Percentiles rank a stretch among this genome's conserved stretches.
Evolutionary conservation across 2,329 filamentous ascomycete genomes (phyloP).

Genomic region (Xylaria polymorpha): DNA sequence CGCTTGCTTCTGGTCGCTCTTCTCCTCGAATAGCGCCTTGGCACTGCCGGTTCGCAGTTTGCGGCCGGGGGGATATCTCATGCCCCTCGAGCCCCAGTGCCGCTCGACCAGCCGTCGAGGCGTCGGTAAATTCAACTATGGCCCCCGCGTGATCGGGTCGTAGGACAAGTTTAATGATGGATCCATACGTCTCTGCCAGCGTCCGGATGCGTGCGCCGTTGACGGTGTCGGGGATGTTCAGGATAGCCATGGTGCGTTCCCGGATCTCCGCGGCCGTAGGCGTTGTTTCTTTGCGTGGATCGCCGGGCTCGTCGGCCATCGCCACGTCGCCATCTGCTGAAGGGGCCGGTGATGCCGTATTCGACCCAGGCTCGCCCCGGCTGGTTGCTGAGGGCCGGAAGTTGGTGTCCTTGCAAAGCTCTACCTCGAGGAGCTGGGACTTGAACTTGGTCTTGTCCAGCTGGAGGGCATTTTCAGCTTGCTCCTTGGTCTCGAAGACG

Average conservation of each 20-base stretch:
- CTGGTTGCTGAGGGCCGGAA: conserved; percentile 66
- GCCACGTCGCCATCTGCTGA: conserved; percentile 55
- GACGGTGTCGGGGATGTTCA: conserved; percentile 91
- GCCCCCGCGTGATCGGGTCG: conserved; percentile 87
- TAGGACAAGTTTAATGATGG: conserved; percentile 79
- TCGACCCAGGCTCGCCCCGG: conserved; percentile 49
- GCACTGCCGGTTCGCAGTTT: conserved; percentile 66
- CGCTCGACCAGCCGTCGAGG: conserved; percentile 77
- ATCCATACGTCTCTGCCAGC: conserved; percentile 76
- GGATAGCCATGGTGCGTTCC: conserved; percentile 80
- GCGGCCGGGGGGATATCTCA: conserved; percentile 62
- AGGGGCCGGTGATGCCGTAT: conserved; percentile 52
- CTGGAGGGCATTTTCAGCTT: conserved; percentile 73
- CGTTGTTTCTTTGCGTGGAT: conserved; percentile 41
- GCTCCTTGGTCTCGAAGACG: conserved; percentile 76
- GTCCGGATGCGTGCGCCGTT: conserved; percentile 85
- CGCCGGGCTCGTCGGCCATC: conserved; percentile 50
- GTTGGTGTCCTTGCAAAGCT: conserved; percentile 66
- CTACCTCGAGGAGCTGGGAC: conserved; percentile 74
- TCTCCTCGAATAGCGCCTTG: conserved; percentile 65
- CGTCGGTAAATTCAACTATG: conserved; percentile 82
- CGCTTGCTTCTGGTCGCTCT: conserved; percentile 57
- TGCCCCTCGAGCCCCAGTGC: conserved; percentile 68
- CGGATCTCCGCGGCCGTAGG: conserved; percentile 63
- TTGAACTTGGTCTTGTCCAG: conserved; percentile 78